Evolutionary conservation across 2,329 filamentous ascomycete genomes (phyloP).

Genomic region (Fusarium secorum): DNA sequence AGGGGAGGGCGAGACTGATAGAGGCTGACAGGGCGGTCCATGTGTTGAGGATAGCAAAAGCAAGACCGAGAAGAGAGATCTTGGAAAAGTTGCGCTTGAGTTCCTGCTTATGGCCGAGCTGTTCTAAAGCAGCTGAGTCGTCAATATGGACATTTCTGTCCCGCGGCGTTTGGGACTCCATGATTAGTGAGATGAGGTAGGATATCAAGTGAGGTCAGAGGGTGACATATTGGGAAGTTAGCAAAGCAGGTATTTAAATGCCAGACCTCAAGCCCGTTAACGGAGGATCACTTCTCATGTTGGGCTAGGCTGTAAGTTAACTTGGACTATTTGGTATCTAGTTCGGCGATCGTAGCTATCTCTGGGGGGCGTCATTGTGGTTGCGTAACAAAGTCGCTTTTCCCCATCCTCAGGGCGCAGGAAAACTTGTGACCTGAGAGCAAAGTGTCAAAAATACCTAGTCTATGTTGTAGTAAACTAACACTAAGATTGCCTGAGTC

Average conservation of each 20-base stretch:
- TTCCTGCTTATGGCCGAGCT: constrained; percentile 58
- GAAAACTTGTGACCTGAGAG: accelerated
- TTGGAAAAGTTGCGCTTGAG: constrained; percentile 59
- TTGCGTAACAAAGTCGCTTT: constrained; percentile 33
- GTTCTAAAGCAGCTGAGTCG: constrained; percentile 52
- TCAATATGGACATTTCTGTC: constrained; percentile 34
- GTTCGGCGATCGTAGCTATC: constrained; percentile 15
- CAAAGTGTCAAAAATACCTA: accelerated
- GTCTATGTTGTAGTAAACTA: accelerated
- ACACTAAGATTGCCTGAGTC: accelerated
- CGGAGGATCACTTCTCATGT: constrained; percentile 24
- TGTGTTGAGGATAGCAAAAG: constrained; percentile 59
- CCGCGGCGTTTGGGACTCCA: constrained; percentile 33
- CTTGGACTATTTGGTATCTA: constrained; percentile 9
- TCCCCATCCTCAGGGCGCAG: neutral
- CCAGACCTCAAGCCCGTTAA: neutral
- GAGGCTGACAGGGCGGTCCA: constrained; percentile 60
- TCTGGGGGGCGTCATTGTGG: constrained; percentile 11
- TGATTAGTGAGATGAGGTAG: neutral
- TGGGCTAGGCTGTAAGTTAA: constrained; percentile 20
- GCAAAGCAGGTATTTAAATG: constrained; percentile 14
- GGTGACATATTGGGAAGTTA: neutral
- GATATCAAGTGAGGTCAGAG: neutral
- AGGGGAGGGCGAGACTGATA: constrained; percentile 64
- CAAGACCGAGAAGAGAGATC: constrained; percentile 57